Base-by-base conservation (phyloP, 192 early-diverging fungal genomes). In the Gigaspora rosea region DNA sequence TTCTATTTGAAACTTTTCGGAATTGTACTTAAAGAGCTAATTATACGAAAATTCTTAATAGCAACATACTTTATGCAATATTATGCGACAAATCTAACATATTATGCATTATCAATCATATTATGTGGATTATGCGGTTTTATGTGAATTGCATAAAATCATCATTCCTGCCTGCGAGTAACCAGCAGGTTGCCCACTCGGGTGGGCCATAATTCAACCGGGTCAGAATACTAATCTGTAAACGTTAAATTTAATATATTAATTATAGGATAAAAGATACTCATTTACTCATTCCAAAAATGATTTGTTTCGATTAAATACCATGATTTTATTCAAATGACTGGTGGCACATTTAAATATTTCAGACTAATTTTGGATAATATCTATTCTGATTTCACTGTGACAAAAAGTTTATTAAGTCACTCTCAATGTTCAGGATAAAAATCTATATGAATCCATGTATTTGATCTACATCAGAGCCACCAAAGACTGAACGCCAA, bases 361-460 rank as follows among this genome's bases (percentile, higher is more conserved):
- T 62, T 62, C 27, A 9, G 9, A 12, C 11, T 32, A 62, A 62
- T 33, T 32, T 49, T 16, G 7, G 68, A 20, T 16, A 71, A 20
- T 20, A 71, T 71, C 20, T 4, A 71, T 49, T 41, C 36, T 15
- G 68, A 49, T 10, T 71, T 49, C 15, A 71, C 48, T 11, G 68
- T 71, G 20, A 71, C 48, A 27, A 49, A 13, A 7, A 71, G 22
- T 49, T 41, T 22, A 12, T 20, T 52, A 71, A 52, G 22, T 52
- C 47, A 3, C 9, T 52, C 8, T 32, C 50, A 8, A 33, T 32
- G 27, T 62, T 22, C 11, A 5, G 13, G 18, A 16, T 71, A 32
- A 71, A 71, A 27, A 71, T 71, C 68, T 49, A 71, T 10, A 71
- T 11, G 27, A 71, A 71, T 10, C 68, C 68, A 52, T 71, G 27